phyloP scores from a whole-genome alignment of 208 protist species.

The Leishmania gerbilli region DNA sequence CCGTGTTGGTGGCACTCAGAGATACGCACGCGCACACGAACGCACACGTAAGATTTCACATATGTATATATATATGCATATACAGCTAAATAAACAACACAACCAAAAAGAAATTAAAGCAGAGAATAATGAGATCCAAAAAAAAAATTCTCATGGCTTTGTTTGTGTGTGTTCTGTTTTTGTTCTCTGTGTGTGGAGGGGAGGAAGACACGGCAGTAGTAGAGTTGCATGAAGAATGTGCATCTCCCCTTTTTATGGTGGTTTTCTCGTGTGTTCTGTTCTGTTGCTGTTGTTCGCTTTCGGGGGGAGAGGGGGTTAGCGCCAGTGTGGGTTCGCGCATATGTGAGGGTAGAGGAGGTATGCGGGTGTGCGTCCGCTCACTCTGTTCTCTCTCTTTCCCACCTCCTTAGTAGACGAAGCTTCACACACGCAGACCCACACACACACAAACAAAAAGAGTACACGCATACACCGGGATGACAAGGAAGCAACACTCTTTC shows the following conservation, averaged over 20 bases:
- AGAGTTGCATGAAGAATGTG: not conserved
- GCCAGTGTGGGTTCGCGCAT: not conserved
- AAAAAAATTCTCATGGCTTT: not conserved
- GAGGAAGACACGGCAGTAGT: not conserved
- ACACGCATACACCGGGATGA: not conserved
- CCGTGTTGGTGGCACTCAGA: not conserved
- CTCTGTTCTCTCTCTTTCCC: not conserved
- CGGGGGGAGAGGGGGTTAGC: not conserved
- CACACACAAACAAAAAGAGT: not conserved
- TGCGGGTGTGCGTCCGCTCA: not conserved
- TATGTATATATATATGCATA: not conserved
- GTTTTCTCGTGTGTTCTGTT: not conserved
- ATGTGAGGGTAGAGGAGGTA: not conserved
- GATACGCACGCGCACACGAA: not conserved
- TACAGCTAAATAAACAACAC: not conserved
- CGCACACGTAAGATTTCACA: not conserved
- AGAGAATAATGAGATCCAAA: no score
- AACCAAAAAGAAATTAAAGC: no score
- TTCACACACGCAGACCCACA: no score
- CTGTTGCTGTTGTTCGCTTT: not conserved
- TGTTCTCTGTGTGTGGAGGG: not conserved
- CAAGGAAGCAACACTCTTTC: not conserved
- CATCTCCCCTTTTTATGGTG: not conserved
- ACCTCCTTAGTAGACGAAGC: not conserved
- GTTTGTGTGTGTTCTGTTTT: not conserved